Base-by-base conservation (phyloP, 441 rosid genomes). In the Pelargonium fulgidum region DNA sequence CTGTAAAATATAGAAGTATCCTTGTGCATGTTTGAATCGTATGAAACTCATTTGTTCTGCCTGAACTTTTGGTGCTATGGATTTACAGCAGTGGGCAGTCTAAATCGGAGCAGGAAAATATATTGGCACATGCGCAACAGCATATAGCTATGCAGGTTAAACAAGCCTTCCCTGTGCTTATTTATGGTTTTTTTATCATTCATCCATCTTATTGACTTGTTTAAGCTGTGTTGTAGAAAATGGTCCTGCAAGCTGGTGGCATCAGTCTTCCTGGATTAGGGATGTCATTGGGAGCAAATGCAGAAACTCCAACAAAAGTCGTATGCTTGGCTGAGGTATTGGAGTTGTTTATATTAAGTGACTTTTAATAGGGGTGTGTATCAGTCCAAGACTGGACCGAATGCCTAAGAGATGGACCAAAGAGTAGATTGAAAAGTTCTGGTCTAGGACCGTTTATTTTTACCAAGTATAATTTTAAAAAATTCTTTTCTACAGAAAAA, bases 281-380 rank as follows among this genome's bases (percentile, higher is more conserved):
- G 11, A 50, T 52, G 17, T 11, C 72, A 26, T 6, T 66, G 41
- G n/a, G 39, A 2, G 68, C 59, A 48, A 64, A 44, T 71, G 70
- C 68, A 47, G 70, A 74, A 65, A 13, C 65, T 10, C 84, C 84
- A 33, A 75, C 89, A 12, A 82, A 76, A 77, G 73, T 84, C 33
- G 75, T 85, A 48, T 81, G 89, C 76, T 73, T 85, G 74, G 79
- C 85, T 64, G 81, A 84, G 77, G 89, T 84, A 69, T 26, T 62
- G n/a, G 20, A 19, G 33, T 33, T 33, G 39, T 33, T 33, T 33
- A 33, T 33, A 4, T 33, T 33, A 33, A 33, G 39, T 33, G 39
- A 7, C 39, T 33, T 33, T 33, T 33, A 33, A 33, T 33, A 33
- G 39, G 39, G 39, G 39, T 33, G 39, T 33, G 39, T 7, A 10